A percentile compares a stretch with the other conserved stretches of the same genome.
Evolutionary conservation across 805 yeast species (phyloP).

Genomic region (Jamesozyma gamospora): DNA sequence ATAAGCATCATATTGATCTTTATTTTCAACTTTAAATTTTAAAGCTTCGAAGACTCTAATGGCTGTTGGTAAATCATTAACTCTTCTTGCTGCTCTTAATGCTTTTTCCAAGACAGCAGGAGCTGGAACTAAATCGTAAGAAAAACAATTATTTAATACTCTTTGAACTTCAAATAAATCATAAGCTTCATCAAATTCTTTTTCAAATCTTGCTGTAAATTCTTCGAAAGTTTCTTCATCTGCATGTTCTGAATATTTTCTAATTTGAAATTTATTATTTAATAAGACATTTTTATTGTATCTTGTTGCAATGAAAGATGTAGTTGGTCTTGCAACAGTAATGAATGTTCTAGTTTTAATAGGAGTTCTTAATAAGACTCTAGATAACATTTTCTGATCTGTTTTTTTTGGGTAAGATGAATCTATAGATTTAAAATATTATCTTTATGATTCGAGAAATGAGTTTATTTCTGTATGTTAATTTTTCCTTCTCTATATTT

Average conservation of each 20-base stretch:
- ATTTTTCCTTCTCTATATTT: neutral
- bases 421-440: no score
- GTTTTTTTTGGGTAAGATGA: no score
- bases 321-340: slow-evolving; percentile 4
- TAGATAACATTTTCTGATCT: slow-evolving; percentile 9
- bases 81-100: slow-evolving; percentile 95
- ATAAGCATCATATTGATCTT: slow-evolving; percentile 90
- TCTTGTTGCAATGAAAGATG: neutral
- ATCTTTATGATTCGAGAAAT: no score
- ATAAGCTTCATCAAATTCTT: slow-evolving; percentile 91
- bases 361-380: slow-evolving; percentile 11
- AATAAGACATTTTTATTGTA: neutral
- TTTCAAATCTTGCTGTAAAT: slow-evolving; percentile 82
- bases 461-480: no score
- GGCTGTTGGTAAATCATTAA: slow-evolving; percentile 97
- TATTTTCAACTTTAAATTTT: slow-evolving; percentile 90
- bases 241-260: slow-evolving; percentile 73
- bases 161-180: slow-evolving; percentile 84
- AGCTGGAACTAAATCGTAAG: slow-evolving; percentile 97
- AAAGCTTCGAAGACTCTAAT: slow-evolving; percentile 97
- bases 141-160: slow-evolving; percentile 94
- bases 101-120: slow-evolving; percentile 95
- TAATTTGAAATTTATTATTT: slow-evolving; percentile 21
- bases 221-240: slow-evolving; percentile 92
- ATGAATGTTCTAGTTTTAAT: slow-evolving; percentile 10